Evolutionary conservation across 179 eudicot species (phyloP), one percentile per base, ranked within the genome.

Genomic region (Kewa caespitosa): DNA sequence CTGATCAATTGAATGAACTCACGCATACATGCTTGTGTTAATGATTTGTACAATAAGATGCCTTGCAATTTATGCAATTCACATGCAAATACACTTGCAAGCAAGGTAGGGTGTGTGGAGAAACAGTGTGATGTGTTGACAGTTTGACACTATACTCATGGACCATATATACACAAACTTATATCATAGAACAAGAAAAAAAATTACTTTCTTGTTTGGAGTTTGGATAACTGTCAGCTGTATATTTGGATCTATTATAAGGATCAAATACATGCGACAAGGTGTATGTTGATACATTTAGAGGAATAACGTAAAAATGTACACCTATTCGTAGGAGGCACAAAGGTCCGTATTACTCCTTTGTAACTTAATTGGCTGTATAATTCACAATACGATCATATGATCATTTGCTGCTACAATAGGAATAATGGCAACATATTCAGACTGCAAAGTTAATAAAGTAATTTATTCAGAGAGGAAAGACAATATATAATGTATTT

Each of bases 1-100:
- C 74, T n/a, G n/a, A n/a, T n/a, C n/a, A n/a, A n/a, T n/a, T n/a
- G n/a, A 76, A 76, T 76, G 57, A 38, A 55, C 23, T 76, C 73
- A 67, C 67, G 68, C 25, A 76, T 62, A 75, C 23, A 10, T 62
- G 65, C 39, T 39, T 61, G 23, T 41, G n/a, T 72, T n/a, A 38
- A 60, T 59, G 8, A 14, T 23, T n/a, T n/a, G 17, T 6, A 33
- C 32, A 63, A 34, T 48, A 48, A 9, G 6, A 20, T 42, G 28
- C 54, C 60, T 43, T 7, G 61, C 33, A 65, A 27, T 27, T 66
- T 69, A 75, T 75, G 78, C 60, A 50, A 10, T 33, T 74, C 71
- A 66, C 79, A 76, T 66, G 63, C 64, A 37, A n/a, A 30, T 18
- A 42, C 60, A 59, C 39, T 55, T 73, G 32, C 57, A 48, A 46